Conservation (phyloP, 2,329 filamentous ascomycete species). For the Penicillium rolfsii region DNA sequence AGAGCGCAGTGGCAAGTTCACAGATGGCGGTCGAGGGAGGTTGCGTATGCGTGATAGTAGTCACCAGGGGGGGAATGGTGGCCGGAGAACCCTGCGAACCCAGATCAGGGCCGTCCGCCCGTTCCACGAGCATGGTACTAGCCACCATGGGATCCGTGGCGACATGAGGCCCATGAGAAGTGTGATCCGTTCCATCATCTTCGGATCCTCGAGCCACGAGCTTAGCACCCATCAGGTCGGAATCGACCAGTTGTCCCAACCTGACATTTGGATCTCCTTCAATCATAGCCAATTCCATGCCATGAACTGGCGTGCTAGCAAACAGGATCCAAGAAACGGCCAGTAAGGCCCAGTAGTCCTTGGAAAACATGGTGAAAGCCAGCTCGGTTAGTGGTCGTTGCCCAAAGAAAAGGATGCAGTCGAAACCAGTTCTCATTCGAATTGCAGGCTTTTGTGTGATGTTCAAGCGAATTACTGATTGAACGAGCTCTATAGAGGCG, state of each 20-base stretch:
- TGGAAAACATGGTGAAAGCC: conserved; percentile 26
- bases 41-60: not conserved
- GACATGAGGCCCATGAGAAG: not conserved
- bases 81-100: no score
- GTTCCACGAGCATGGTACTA: no score
- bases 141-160: no score
- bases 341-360: conserved; percentile 21
- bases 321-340: conserved; percentile 24
- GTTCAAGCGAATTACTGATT: not conserved
- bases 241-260: conserved; percentile 8
- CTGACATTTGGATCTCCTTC: conserved; percentile 5
- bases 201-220: conserved; percentile 4
- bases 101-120: no score
- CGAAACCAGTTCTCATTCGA: not conserved
- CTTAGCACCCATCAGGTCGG: conserved; percentile 9
- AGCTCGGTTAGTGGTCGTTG: not conserved
- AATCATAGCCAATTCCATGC: conserved; percentile 9
- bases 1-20: conserved; percentile 19
- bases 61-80: no score
- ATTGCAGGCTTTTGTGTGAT: not conserved
- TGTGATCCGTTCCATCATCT: no score
- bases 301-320: conserved; percentile 15
- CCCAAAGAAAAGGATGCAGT: not conserved
- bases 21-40: conserved; percentile 6
- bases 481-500: not conserved